Percentiles rank a stretch among this genome's conserved stretches.
These are phyloP conservation scores for Trichoderma hamatum DNA, from an alignment of 2,329 filamentous ascomycete species.

Conservation along the genomic window DNA sequence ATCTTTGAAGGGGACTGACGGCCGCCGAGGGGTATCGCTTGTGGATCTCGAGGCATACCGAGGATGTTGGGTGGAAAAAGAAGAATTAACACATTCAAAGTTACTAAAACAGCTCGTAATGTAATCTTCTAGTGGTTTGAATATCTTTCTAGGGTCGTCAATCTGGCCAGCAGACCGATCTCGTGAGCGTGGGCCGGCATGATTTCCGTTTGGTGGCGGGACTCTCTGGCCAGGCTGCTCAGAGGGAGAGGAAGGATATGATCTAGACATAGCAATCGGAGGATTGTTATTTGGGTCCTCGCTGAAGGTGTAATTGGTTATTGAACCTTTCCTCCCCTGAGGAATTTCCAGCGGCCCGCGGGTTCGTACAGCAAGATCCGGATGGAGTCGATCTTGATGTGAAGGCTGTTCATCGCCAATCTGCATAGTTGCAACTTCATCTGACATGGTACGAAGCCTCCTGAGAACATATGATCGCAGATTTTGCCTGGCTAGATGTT, in stretches of 20 bases:
- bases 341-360: conserved; percentile 2
- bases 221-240: conserved; percentile 41
- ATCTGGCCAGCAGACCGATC: conserved; percentile 30
- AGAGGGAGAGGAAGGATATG: conserved; percentile 52
- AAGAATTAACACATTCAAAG: conserved; percentile 72
- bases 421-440: conserved; percentile 26
- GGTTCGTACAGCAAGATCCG: conserved; percentile 13
- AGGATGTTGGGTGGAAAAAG: conserved; percentile 61
- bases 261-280: conserved; percentile 35
- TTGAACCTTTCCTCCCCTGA: conserved; percentile 15
- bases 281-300: conserved; percentile 39
- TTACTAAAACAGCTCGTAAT: conserved; percentile 64
- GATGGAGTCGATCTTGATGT: conserved; percentile 25
- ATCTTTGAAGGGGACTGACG: conserved; percentile 32
- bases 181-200: conserved; percentile 28
- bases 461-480: conserved; percentile 39
- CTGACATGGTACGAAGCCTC: conserved; percentile 30
- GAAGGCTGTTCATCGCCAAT: background rate
- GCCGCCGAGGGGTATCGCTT: conserved; percentile 36
- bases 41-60: conserved; percentile 39
- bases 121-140: conserved; percentile 78
- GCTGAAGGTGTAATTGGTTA: conserved; percentile 40
- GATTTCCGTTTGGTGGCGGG: conserved; percentile 27
- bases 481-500: conserved; percentile 40
- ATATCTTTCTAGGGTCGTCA: conserved; percentile 61